Evolutionary conservation across 2,329 filamentous ascomycete genomes (phyloP).

Genomic region (Alternaria solani): DNA sequence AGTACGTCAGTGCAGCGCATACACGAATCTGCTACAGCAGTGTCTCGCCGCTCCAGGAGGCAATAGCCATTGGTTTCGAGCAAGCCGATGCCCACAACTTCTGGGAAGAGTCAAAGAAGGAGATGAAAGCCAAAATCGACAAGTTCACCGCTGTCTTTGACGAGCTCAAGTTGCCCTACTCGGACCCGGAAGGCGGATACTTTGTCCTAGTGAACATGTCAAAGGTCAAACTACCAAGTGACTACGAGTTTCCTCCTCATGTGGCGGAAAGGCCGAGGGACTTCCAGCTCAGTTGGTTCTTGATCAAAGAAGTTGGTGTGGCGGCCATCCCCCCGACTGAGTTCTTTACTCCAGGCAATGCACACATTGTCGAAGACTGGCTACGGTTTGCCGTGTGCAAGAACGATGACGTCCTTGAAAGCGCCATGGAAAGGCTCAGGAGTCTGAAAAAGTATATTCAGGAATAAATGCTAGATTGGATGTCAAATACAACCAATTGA

Average conservation of each 20-base stretch:
- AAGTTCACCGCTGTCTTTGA: constrained; percentile 76
- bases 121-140: constrained; percentile 91
- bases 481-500: neutral
- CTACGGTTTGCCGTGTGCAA: constrained; percentile 97
- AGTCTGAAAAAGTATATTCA: constrained; percentile 61
- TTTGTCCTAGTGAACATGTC: constrained; percentile 95
- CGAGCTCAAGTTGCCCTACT: constrained; percentile 68
- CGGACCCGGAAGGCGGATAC: constrained; percentile 94
- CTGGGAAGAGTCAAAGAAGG: constrained; percentile 81
- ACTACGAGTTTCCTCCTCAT: constrained; percentile 88
- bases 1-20: constrained; percentile 90
- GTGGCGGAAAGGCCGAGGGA: constrained; percentile 87
- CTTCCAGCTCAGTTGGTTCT: constrained; percentile 94
- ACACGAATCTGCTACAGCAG: constrained; percentile 96
- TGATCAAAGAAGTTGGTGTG: constrained; percentile 95
- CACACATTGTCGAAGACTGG: constrained; percentile 89
- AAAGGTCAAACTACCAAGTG: constrained; percentile 81
- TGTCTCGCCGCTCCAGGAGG: constrained; percentile 93
- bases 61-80: constrained; percentile 92
- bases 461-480: constrained; percentile 14
- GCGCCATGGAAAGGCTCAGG: constrained; percentile 59
- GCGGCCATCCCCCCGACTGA: constrained; percentile 96
- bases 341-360: constrained; percentile 89
- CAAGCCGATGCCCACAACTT: constrained; percentile 84
- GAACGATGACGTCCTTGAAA: constrained; percentile 76